Conservation (phyloP, 805 yeast genomes). For the Yamadazyma insecticola region DNA sequence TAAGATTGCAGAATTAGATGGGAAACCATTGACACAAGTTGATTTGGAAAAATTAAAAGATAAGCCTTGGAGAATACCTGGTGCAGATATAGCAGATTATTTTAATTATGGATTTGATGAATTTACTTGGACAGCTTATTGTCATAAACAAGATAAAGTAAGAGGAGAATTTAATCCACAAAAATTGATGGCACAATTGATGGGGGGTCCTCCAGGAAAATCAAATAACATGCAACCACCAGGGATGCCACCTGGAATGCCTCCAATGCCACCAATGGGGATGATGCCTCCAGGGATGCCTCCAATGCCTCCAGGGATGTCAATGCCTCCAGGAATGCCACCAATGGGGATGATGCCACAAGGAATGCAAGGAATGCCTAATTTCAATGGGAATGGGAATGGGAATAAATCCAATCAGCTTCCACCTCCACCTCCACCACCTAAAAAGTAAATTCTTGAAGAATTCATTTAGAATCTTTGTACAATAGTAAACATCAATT, state of each 20-base stretch:
- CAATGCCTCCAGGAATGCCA: conserved; percentile 18
- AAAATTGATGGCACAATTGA: conserved; percentile 64
- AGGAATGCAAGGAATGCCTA: conserved; percentile 3
- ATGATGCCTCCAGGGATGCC: conserved; percentile 13
- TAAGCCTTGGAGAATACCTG: conserved; percentile 98
- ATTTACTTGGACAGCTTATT: conserved; percentile 90
- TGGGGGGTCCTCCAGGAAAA: conserved; percentile 16
- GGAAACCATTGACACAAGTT: conserved; percentile 76
- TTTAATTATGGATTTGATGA: conserved; percentile 97
- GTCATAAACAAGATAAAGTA: conserved; percentile 78
- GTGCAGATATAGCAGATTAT: conserved; percentile 90
- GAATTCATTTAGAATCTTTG: neutral
- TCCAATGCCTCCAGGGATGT: conserved; percentile 1
- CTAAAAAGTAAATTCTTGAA: conserved; percentile 1
- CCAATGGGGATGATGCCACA: conserved; percentile 15
- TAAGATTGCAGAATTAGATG: conserved; percentile 69
- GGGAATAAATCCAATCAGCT: neutral
- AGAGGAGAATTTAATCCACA: conserved; percentile 80
- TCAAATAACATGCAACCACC: conserved; percentile 17
- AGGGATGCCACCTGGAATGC: conserved; percentile 13
- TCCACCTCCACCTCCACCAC: conserved; percentile 1
- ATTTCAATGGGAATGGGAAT: conserved; percentile 8
- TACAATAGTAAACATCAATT: too few species aligned
- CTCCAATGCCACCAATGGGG: conserved; percentile 10
- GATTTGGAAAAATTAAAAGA: conserved; percentile 79